Evolutionary conservation across 352 stramenopile genomes (phyloP).

Genomic region (Pythium plurisporium): DNA sequence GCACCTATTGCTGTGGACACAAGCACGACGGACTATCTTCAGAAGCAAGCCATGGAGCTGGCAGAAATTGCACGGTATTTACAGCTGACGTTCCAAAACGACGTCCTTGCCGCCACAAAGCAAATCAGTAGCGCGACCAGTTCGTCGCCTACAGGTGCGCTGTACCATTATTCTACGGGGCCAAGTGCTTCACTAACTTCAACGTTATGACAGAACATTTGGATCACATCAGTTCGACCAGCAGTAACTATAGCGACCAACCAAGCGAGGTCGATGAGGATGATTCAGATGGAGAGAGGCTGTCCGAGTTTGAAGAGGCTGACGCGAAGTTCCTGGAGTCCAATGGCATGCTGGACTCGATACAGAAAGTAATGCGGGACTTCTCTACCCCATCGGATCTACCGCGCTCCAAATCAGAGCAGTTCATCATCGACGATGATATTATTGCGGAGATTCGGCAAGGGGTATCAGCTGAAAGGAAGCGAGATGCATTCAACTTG

Average conservation of each 20-base stretch:
- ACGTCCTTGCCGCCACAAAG: slow-evolving; percentile 17
- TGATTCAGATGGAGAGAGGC: slow-evolving; percentile 32
- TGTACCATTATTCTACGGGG: not conserved
- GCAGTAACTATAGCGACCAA: slow-evolving; percentile 26
- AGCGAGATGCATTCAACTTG: slow-evolving; percentile 18
- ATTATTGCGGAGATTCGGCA: slow-evolving; percentile 64
- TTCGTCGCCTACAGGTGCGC: slow-evolving; percentile 24
- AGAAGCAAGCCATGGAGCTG: slow-evolving; percentile 31
- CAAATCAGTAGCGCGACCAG: slow-evolving; percentile 23
- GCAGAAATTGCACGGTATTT: slow-evolving; percentile 31
- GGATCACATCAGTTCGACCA: slow-evolving; percentile 19
- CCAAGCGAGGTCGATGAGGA: slow-evolving; percentile 16
- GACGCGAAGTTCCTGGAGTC: slow-evolving; percentile 72
- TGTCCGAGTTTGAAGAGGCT: slow-evolving; percentile 71
- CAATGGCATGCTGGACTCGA: slow-evolving; percentile 73
- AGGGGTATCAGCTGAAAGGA: slow-evolving; percentile 14
- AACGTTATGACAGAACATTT: slow-evolving; percentile 14
- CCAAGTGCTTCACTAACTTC: not conserved
- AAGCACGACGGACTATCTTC: slow-evolving; percentile 24
- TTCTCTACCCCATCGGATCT: slow-evolving; percentile 30
- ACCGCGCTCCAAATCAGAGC: slow-evolving; percentile 29
- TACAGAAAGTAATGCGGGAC: slow-evolving; percentile 76
- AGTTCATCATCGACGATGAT: slow-evolving; percentile 67
- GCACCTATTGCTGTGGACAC: not conserved
- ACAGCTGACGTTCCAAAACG: slow-evolving; percentile 29